Evolutionary conservation across 2,329 filamentous ascomycete species (phyloP).

Genomic region (Drechslerella coelobrocha): DNA sequence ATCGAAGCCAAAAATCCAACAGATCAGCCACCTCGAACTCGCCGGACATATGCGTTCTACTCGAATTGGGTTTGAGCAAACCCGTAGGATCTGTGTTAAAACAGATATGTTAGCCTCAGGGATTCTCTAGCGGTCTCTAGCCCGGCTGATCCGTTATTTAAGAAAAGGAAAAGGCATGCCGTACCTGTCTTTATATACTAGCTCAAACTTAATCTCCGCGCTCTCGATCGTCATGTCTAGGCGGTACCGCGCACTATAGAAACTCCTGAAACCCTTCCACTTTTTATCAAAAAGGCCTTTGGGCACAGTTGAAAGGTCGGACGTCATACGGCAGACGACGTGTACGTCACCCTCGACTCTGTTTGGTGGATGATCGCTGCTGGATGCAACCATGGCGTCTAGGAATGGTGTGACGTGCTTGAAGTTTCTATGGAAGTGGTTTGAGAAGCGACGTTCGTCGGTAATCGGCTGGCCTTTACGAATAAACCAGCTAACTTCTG

Average conservation of each 20-base stretch:
- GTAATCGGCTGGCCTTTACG: slow-evolving; percentile 46
- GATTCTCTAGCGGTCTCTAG: not conserved
- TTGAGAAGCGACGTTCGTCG: slow-evolving; percentile 48
- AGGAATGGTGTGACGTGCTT: slow-evolving; percentile 45
- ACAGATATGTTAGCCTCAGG: not conserved
- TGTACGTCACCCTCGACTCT: slow-evolving; percentile 47
- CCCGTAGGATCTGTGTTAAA: slow-evolving; percentile 24
- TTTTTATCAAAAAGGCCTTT: slow-evolving; percentile 46
- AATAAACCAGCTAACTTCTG: slow-evolving; percentile 50
- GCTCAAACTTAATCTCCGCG: slow-evolving; percentile 48
- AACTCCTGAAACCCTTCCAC: slow-evolving; percentile 43
- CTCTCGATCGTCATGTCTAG: slow-evolving; percentile 50
- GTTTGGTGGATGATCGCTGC: slow-evolving; percentile 41
- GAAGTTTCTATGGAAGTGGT: slow-evolving; percentile 49
- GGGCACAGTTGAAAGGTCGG: slow-evolving; percentile 34
- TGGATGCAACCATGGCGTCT: slow-evolving; percentile 50
- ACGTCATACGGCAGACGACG: slow-evolving; percentile 47
- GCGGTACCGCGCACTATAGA: slow-evolving; percentile 46
- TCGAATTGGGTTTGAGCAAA: slow-evolving; percentile 47
- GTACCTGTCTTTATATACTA: slow-evolving; percentile 48
- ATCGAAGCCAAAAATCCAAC: no score
- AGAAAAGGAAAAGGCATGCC: not conserved
- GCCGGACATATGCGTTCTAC: no score
- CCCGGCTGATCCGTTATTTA: not conserved
- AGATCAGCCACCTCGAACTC: no score